Evolutionary conservation across 495 filamentous ascomycete genomes (phyloP), one percentile per base, ranked within the genome.

Genomic region (Penicillium cinerascens): DNA sequence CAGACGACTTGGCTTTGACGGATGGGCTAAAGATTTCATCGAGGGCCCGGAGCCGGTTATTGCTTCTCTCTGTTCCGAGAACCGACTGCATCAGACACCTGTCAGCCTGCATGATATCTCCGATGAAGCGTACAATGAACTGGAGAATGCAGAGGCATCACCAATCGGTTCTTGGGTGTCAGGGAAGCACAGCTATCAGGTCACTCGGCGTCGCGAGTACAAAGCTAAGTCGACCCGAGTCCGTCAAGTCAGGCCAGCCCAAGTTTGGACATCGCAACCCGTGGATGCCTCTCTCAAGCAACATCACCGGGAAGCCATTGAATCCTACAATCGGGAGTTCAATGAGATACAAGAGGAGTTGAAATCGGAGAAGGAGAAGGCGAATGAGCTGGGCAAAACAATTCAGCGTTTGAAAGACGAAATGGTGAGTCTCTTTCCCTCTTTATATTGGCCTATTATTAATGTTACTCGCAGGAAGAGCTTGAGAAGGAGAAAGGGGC

Each of bases 31-130:
- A 3, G 86, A 97, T 57, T 88, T 76, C 48, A 61, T 99, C 10
- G 77, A 81, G 21, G 93, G 91, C 0, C 93, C 93, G 1, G 87
- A 88, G 15, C 83, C 89, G 4, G 88, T 99, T 2, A 70, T 97
- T 25, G 83, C 89, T 20, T 91, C 95, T 86, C 79, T 99, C 26
- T 96, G 89, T 60, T 76, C 78, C 21, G 84, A 87, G 45, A 75
- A 74, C 18, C 73, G 67, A 20, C 55, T 97, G 2, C 82, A 95
- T 56, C 67, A 71, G n/a, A 86, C 86, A 1, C 86, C 79, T 0
- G 75, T 95, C 35, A 70, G 79, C 13, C 68, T 82, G 38, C 62
- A 58, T n/a, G 82, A 89, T 21, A 80, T 89, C 26, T 79, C 67
- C 2, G 78, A 87, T 6, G 70, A 80, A 25, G 82, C 88, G 51